These are phyloP conservation scores for Leptographium wingfieldii DNA, from an alignment of 2,329 filamentous ascomycete genomes.

Conservation along the genomic window DNA sequence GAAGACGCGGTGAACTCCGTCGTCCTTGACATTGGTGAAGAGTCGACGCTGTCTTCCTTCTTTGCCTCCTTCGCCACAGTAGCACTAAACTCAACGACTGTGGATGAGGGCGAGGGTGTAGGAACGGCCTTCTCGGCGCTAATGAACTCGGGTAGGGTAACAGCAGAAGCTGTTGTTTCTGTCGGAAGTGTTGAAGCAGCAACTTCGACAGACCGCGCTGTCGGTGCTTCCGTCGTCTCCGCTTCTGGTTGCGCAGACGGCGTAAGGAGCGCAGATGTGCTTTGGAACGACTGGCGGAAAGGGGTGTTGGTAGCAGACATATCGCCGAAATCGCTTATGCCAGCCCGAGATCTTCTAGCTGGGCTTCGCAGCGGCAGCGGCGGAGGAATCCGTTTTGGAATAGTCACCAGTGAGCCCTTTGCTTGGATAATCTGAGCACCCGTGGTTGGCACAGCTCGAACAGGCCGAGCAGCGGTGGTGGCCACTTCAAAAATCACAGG, in stretches of 20 bases:
- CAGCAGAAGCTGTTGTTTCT: not conserved
- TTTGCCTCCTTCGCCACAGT: not conserved
- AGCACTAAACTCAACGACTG: not conserved
- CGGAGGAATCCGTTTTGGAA: slow-evolving; percentile 67
- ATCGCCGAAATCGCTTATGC: slow-evolving; percentile 49
- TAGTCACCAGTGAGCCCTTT: slow-evolving; percentile 71
- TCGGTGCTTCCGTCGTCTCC: not conserved
- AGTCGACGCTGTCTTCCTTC: not conserved
- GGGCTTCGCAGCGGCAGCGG: slow-evolving; percentile 68
- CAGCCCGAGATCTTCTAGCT: slow-evolving; percentile 42
- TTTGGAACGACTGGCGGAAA: slow-evolving; percentile 34
- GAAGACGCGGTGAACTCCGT: slow-evolving; percentile 6
- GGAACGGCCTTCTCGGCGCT: not conserved
- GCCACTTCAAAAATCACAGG: slow-evolving; percentile 58
- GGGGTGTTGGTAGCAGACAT: slow-evolving; percentile 38
- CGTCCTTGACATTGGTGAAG: not conserved
- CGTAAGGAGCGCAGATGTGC: not conserved
- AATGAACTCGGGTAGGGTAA: not conserved
- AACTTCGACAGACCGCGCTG: not conserved
- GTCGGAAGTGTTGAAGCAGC: not conserved
- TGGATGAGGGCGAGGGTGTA: not conserved
- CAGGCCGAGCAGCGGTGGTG: slow-evolving; percentile 40
- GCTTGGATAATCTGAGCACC: slow-evolving; percentile 55
- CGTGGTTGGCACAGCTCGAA: slow-evolving; percentile 48
- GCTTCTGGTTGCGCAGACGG: not conserved